These are phyloP conservation scores for Solanum hybrid DNA, from an alignment of 305 asterid species.

Conservation along the genomic window DNA sequence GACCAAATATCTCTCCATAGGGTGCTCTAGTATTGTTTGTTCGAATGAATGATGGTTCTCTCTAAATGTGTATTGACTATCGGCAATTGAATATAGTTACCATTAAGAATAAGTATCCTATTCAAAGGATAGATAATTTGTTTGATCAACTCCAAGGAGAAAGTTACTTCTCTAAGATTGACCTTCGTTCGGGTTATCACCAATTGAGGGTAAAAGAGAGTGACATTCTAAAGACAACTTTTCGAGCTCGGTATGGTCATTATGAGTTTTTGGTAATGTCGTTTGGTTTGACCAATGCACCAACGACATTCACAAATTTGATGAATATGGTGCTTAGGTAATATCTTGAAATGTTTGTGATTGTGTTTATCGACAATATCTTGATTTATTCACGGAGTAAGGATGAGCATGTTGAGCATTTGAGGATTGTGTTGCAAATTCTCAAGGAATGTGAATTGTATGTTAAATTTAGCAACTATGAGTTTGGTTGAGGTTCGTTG, in stretches of 20 bases:
- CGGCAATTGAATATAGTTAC: background rate
- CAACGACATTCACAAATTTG: background rate
- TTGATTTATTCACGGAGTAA: background rate
- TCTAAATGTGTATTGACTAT: background rate
- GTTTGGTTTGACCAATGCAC: background rate
- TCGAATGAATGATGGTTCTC: background rate
- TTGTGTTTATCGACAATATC: too few relatives aligned
- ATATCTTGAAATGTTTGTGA: background rate
- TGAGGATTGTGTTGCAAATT: background rate
- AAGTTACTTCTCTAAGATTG: background rate
- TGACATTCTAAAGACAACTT: background rate
- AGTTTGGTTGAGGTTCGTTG: background rate
- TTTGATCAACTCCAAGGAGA: background rate
- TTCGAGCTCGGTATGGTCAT: background rate
- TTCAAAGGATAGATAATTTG: background rate
- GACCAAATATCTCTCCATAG: background rate
- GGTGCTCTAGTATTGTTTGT: background rate
- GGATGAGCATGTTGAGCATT: background rate
- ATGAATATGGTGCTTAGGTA: background rate
- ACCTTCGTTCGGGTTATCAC: background rate
- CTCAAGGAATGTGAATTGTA: background rate
- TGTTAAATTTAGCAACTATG: background rate
- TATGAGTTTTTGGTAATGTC: background rate
- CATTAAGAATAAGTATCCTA: background rate
- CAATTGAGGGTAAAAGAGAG: background rate